Evolutionary conservation across 2,329 filamentous ascomycete species (phyloP), one percentile per base, ranked within the genome.

Genomic region (Trichoderma semiorbis): DNA sequence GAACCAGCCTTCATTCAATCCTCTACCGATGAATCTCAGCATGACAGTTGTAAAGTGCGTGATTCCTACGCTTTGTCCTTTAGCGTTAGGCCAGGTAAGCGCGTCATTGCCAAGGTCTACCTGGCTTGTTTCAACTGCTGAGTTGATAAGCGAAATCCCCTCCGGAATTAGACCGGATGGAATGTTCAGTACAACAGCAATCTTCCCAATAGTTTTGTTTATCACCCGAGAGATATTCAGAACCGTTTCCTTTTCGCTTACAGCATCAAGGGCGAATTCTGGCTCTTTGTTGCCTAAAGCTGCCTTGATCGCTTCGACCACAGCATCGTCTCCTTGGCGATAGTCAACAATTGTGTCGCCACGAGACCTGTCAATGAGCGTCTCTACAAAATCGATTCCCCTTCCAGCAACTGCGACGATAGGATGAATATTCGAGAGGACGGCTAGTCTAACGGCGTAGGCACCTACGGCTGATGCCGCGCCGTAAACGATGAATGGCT

Each of bases 361-460:
- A 7, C 74, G 74, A 36, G 47, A 12, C 7, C 32, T n/a, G 21
- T 76, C 72, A 16, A 77, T 75, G 50, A 64, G 24, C 4, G 60
- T 60, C 34, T 50, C 36, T 11, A 76, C 73, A 58, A 71, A 74
- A 18, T 57, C 26, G n/a, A 28, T 73, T 36, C 57, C 67, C 11
- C 16, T 79, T 11, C 89, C 88, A 0, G 87, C 87, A 21, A 91
- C 79, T 43, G 83, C 84, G 73, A 91, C 87, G 61, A 90, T 82
- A 0, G 89, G 89, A 75, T 89, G 86, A 57, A 90, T 85, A 72
- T 87, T 86, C n/a, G 82, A 79, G 6, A 73, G 78, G 1, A 74
- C 75, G 16, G 85, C 86, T 5, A 91, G 81, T 75, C 91, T 86
- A 65, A 90, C 82, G 0, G 85, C 87, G 75, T 85, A 90, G 3